phyloP scores from a whole-genome alignment of 1,139 yeast species.

The Diutina mesorugosa region DNA sequence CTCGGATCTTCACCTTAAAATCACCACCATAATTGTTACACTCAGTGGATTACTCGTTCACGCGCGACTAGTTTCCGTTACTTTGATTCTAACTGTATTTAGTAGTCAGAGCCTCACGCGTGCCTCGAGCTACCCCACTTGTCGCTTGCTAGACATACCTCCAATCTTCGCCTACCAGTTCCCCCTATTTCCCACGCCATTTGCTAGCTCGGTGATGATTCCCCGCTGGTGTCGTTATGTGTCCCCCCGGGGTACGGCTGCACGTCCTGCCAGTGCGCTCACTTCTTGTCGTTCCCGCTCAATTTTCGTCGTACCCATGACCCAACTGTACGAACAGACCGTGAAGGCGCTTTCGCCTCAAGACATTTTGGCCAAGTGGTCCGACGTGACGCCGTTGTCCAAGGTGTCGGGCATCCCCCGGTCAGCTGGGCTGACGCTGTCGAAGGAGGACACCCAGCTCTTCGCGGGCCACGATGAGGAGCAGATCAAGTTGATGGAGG shows the following conservation, averaged over 20 bases:
- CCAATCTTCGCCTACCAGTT: neutral
- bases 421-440: constrained; percentile 16
- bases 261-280: neutral
- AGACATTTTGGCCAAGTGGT: constrained; percentile 45
- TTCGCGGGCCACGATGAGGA: constrained; percentile 86
- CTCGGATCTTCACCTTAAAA: neutral
- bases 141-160: neutral
- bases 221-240: neutral
- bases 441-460: constrained; percentile 16
- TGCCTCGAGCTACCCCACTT: neutral
- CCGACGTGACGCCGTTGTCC: constrained; percentile 46
- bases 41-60: too few species aligned
- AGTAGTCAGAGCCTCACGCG: neutral
- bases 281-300: neutral
- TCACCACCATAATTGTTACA: neutral
- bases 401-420: constrained; percentile 34
- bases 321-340: constrained; percentile 30
- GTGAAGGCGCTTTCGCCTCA: constrained; percentile 37
- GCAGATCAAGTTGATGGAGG: constrained; percentile 92
- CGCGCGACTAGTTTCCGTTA: too few species aligned
- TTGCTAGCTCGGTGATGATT: neutral
- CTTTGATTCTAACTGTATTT: too few species aligned
- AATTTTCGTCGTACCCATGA: constrained; percentile 2
- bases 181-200: neutral
- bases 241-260: neutral